Conservation (phyloP, 441 rosid species). For the Syzygium malaccense region DNA sequence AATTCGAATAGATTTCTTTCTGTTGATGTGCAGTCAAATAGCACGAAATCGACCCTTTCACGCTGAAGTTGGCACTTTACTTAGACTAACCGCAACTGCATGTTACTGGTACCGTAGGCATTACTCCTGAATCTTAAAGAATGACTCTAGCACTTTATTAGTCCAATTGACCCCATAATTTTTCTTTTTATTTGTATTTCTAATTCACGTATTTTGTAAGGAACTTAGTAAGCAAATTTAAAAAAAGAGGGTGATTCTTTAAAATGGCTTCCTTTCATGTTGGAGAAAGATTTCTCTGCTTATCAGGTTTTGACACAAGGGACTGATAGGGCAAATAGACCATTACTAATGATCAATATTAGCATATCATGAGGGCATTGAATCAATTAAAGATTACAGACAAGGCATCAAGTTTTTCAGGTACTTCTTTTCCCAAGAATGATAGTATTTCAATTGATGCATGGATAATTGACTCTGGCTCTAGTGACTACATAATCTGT, state of each 20-base stretch:
- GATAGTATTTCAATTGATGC: no score
- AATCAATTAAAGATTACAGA: no score
- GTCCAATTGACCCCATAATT: background rate
- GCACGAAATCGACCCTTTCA: fast-evolving
- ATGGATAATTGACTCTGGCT: no score
- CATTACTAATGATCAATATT: no score
- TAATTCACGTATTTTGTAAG: background rate
- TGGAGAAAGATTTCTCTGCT: no score
- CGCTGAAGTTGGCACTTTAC: background rate
- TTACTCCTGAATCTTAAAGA: background rate
- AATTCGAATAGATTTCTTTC: background rate
- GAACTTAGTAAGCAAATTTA: background rate
- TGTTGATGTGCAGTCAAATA: background rate
- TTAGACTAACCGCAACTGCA: background rate
- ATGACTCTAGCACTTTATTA: background rate
- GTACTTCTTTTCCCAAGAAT: no score
- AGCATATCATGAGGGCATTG: no score
- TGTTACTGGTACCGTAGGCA: fast-evolving
- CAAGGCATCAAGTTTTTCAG: no score
- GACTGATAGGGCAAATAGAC: no score
- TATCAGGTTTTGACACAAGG: no score
- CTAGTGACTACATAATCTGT: no score
- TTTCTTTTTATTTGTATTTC: background rate
- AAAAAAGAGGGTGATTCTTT: background rate
- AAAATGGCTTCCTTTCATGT: background rate